Conservation (phyloP, 768 basidiomycete genomes). For the Lyophyllum shimeji region DNA sequence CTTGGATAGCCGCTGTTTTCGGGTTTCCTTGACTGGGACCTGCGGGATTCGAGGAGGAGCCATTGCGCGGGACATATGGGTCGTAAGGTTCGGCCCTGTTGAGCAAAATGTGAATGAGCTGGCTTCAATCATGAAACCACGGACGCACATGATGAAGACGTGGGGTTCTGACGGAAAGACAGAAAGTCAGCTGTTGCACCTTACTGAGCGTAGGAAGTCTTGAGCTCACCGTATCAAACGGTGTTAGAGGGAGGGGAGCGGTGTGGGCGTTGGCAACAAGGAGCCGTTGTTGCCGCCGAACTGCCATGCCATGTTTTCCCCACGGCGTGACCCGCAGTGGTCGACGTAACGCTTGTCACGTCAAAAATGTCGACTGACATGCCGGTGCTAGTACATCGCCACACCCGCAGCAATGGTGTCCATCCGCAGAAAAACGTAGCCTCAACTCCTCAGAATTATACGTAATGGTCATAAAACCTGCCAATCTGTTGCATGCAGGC, state of each 20-base stretch:
- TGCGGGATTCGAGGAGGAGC: constrained; percentile 57
- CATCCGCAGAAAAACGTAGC: too few relatives aligned
- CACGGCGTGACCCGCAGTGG: constrained; percentile 28
- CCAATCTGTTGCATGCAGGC: too few relatives aligned
- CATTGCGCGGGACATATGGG: constrained; percentile 92
- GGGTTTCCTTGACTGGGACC: constrained; percentile 57
- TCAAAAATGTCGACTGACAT: too few relatives aligned
- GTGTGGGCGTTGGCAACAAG: constrained; percentile 25
- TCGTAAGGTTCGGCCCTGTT: constrained; percentile 97
- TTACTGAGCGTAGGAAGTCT: neutral
- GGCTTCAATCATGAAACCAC: constrained; percentile 6
- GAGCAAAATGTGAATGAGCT: constrained; percentile 14
- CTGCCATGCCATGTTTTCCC: constrained; percentile 24
- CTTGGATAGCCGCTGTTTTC: constrained; percentile 94
- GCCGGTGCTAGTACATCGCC: too few relatives aligned
- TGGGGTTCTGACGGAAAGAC: constrained; percentile 23
- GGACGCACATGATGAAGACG: constrained; percentile 39
- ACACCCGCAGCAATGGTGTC: too few relatives aligned
- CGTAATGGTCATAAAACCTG: too few relatives aligned
- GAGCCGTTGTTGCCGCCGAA: constrained; percentile 23
- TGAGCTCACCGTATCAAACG: constrained; percentile 41
- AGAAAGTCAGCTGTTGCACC: neutral
- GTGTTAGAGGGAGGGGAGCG: constrained; percentile 22
- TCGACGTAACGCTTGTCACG: constrained; percentile 5
- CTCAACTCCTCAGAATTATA: too few relatives aligned